phyloP scores from a whole-genome alignment of 176 grass and related monocot genomes.

The Chrysopogon serrulatus region DNA sequence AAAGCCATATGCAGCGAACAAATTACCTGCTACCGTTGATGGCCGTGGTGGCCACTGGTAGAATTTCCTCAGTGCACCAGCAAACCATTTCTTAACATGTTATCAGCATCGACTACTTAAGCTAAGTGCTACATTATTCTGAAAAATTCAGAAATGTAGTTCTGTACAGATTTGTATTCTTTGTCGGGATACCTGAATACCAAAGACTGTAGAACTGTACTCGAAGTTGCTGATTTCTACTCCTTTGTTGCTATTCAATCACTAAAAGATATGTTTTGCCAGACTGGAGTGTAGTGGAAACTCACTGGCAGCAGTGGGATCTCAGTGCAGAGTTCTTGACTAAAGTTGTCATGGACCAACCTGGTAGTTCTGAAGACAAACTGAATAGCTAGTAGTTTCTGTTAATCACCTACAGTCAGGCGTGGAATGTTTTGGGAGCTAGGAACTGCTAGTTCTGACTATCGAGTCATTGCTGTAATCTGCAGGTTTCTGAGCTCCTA shows the following conservation, averaged over 20 bases:
- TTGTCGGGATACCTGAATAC: background rate
- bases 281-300: background rate
- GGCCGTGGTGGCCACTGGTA: constrained; percentile 71
- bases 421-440: background rate
- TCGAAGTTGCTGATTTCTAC: background rate
- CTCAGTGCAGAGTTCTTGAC: background rate
- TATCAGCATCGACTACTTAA: background rate
- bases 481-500: background rate
- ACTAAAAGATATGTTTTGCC: background rate
- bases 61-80: background rate
- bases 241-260: background rate
- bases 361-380: background rate
- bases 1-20: constrained; percentile 54
- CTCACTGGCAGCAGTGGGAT: no score
- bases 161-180: constrained; percentile 36
- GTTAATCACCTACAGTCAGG: background rate
- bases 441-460: background rate
- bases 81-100: background rate
- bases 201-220: background rate
- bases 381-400: background rate
- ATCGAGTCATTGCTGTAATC: background rate
- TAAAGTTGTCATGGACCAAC: background rate
- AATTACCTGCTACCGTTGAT: constrained; percentile 58
- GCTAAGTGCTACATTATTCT: constrained; percentile 15
- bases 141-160: constrained; percentile 22